These are phyloP conservation scores for Eustoma russellianum DNA, from an alignment of 257 asterid species.

Conservation along the genomic window DNA sequence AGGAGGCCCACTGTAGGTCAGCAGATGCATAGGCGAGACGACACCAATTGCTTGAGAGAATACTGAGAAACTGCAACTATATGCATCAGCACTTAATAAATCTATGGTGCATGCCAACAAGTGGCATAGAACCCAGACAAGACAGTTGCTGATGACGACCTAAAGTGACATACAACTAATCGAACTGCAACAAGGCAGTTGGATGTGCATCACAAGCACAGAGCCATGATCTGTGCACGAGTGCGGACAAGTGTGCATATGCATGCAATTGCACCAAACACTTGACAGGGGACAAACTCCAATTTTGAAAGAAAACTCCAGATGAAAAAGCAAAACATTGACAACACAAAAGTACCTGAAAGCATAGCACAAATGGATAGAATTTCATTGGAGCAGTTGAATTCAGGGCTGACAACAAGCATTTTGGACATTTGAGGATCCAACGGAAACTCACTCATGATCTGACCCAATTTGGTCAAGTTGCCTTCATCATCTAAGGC, in stretches of 20 bases:
- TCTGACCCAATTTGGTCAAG: constrained; percentile 76
- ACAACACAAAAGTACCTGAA: constrained; percentile 45
- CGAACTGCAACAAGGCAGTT: constrained; percentile 31
- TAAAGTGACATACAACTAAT: constrained; percentile 50
- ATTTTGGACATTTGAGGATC: constrained; percentile 97
- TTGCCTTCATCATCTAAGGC: constrained; percentile 97
- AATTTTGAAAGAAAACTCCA: background rate
- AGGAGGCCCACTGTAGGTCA: constrained; percentile 99
- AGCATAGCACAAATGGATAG: constrained; percentile 94
- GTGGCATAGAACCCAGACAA: constrained; percentile 85
- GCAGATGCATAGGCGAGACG: constrained; percentile 99
- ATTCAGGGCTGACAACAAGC: constrained; percentile 91
- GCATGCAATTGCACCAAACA: constrained; percentile 8
- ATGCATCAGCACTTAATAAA: constrained; percentile 98
- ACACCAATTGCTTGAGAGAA: constrained; percentile 98
- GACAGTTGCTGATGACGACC: constrained; percentile 94
- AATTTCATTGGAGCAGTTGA: constrained; percentile 90
- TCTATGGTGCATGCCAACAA: constrained; percentile 77
- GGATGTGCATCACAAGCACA: constrained; percentile 32
- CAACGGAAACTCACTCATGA: constrained; percentile 92
- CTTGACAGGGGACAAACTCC: background rate
- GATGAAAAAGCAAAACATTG: background rate
- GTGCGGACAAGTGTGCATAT: constrained; percentile 14
- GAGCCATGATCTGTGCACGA: constrained; percentile 30
- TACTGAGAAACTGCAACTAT: constrained; percentile 99